Evolutionary conservation across 331 rosid species (phyloP), one percentile per base, ranked within the genome.

Genomic region (Acacia concinna): DNA sequence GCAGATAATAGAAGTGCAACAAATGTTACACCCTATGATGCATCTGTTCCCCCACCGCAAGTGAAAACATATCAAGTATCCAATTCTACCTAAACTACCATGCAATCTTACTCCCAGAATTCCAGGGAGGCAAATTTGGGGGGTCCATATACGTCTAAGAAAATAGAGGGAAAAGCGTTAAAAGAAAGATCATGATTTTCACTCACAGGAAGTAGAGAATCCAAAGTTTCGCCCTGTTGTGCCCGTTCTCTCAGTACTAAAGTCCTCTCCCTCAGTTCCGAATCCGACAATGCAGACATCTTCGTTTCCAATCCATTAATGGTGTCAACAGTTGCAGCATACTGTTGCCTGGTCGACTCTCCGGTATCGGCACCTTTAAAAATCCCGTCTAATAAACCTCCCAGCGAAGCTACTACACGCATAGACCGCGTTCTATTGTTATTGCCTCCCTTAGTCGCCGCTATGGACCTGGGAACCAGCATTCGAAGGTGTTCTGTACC

Each of bases 291-390:
- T 23, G 91, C 76, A 0, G 91, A 90, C 73, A 93, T 78, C 84
- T 91, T 75, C 68, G 93, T 71, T 78, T 93, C 98, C 64, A 95
- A 68, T 43, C 87, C 85, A 54, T 93, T 91, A 71, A 89, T 88
- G 8, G 65, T 21, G 83, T 79, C 80, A 40, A 90, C 93, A 41
- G 88, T 90, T 27, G 92, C 83, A 79, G 93, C 87, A 66, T 95
- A 91, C 65, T 85, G 94, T 82, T 91, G 88, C 82, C 98, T 83
- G n/a, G 99, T 89, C 68, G 92, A 82, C 82, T 95, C 98, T 2
- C 99, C 99, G 6, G 94, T 91, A 81, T 93, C 99, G 1, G 84
- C 71, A 10, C 97, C 96, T 75, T 88, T 89, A 79, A 95, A 95
- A 56, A 95, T 86, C 14, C 97, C 94, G 52, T 98, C 89, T 1